These are phyloP conservation scores for Oenanthe javanica DNA, from an alignment of 140 eudicot species.

Conservation along the genomic window DNA sequence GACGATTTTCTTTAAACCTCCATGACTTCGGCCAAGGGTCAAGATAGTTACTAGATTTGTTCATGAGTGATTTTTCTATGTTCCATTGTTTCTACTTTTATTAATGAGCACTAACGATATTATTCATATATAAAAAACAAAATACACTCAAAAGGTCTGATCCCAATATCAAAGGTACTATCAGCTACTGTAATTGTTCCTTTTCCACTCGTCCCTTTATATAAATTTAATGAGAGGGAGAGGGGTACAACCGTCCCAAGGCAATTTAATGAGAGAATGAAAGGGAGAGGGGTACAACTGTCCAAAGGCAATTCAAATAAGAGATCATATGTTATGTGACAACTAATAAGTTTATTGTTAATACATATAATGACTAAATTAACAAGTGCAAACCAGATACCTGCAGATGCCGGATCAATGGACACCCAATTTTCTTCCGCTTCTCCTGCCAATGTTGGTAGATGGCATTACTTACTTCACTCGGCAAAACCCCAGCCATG, in stretches of 20 bases:
- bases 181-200: not conserved
- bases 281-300: not conserved
- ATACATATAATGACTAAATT: not conserved
- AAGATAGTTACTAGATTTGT: not conserved
- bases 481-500: slow-evolving; percentile 42
- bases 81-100: not conserved
- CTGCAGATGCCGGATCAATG: slow-evolving; percentile 80
- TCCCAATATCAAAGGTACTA: not conserved
- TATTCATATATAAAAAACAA: not conserved
- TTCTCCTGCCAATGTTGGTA: slow-evolving; percentile 72
- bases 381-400: slow-evolving; percentile 20
- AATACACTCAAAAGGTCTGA: not conserved
- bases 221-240: not conserved
- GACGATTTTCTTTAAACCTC: no score
- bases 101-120: not conserved
- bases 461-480: slow-evolving; percentile 42
- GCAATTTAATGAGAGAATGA: not conserved
- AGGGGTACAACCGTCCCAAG: not conserved
- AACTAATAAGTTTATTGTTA: not conserved
- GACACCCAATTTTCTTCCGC: slow-evolving; percentile 69
- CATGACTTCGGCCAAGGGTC: not conserved
- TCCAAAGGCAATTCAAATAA: not conserved
- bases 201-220: not conserved
- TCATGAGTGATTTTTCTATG: not conserved
- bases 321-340: not conserved